Evolutionary conservation across 495 filamentous ascomycete species (phyloP), one percentile per base, ranked within the genome.

Genomic region (Penicillium silybi): DNA sequence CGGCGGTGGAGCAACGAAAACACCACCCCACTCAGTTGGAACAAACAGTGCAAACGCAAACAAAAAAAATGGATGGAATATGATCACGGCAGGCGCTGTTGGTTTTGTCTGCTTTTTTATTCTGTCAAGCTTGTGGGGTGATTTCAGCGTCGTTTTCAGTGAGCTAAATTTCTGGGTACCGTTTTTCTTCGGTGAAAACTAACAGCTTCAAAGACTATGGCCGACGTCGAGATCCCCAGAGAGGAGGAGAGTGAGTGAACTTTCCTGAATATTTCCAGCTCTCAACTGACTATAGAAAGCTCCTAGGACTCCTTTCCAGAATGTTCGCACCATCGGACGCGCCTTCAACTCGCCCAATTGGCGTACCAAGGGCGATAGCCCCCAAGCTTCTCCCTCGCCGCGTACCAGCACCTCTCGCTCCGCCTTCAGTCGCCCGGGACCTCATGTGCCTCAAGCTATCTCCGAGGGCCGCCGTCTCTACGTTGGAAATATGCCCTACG

Each of bases 401-500:
- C 66, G 62, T 29, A 66, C 58, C 53, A 74, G 57, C 44, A 72
- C 71, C 56, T 67, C 70, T 23, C 60, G 71, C 20, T 48, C 61
- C 11, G 64, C 68, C 23, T 74, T 73, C 54, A 66, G 66, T 54
- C 61, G 61, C 39, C 66, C 69, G 11, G 66, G 64, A 40, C 44
- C 63, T 25, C 69, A 70, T 52, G 70, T 69, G 0, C 69, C 72
- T 6, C 68, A 69, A 51, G 72, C 70, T 15, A 73, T 73, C 34
- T 63, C 66, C 2, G 72, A 75, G 42, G 70, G 72, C 6, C 67
- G 72, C 18, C 68, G 72, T 17, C 72, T 87, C 42, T 88, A 87
- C 62, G 73, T 88, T 8, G 84, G 85, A 57, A 88, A 87, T 59
- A 74, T 88, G 63, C 80, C 79, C 6, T 88, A 88, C 59, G 73